Evolutionary conservation across 2,329 filamentous ascomycete genomes (phyloP), one percentile per base, ranked within the genome.

Genomic region (Onygena corvina): DNA sequence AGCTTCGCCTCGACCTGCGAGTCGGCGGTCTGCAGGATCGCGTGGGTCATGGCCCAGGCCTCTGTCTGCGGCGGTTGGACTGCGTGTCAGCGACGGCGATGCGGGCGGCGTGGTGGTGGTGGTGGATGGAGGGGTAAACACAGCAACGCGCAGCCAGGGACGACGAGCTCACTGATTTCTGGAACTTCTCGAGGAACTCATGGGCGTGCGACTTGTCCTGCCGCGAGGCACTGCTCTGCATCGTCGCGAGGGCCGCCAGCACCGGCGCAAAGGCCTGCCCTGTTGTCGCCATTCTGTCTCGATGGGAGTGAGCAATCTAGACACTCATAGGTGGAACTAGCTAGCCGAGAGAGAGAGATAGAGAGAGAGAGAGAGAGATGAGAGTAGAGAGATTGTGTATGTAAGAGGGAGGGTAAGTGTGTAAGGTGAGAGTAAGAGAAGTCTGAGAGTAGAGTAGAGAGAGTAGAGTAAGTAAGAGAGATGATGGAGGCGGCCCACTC

Each of bases 101-200:
- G 2, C 21, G 21, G 38, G 7, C n/a, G 18, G 11, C 11, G n/a
- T n/a, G n/a, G n/a, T n/a, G n/a, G n/a, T n/a, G n/a, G n/a, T n/a
- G n/a, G n/a, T n/a, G n/a, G n/a, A 42, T 42, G 38, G 38, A 42
- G 38, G 38, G 38, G 38, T 42, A 42, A 34, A 34, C 38, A 27
- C 9, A 27, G n/a, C 46, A 2, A 46, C 7, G n/a, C n/a, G n/a
- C n/a, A n/a, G n/a, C 9, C 21, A 29, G 36, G 31, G 34, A 42
- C 18, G 23, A 29, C 3, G 35, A 21, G 46, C 83, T 58, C 69
- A 94, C 90, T 67, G 92, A 96, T 79, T 98, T 98, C 77, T 98
- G 92, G 70, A 96, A 98, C 59, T 80, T 82, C 70, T 94, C 86
- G 53, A 98, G 76, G 65, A 83, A 98, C 64, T 90, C 81, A 64